Conservation (phyloP, 352 stramenopile species). For the Blastocystis sp. region DNA sequence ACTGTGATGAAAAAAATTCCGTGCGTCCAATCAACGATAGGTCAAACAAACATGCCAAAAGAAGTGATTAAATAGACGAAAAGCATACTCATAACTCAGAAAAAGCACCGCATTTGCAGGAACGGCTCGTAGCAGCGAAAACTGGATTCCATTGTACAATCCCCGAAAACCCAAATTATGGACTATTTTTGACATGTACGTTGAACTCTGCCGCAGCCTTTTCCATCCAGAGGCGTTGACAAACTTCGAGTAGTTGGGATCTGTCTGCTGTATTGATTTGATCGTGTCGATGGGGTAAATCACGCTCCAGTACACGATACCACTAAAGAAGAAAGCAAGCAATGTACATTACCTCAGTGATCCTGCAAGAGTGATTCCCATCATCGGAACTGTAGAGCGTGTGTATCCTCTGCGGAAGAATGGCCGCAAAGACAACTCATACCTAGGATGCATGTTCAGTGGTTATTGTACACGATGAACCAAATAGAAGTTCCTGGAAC, state of each 20-base stretch:
- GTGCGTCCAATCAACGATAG: neutral
- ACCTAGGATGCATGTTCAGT: neutral
- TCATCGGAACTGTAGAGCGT: neutral
- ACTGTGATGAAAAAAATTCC: neutral
- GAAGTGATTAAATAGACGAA: neutral
- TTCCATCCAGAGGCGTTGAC: neutral
- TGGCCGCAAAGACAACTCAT: neutral
- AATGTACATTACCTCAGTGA: neutral
- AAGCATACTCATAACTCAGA: slow-evolving; percentile 32
- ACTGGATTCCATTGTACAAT: slow-evolving; percentile 12
- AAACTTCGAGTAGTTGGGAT: neutral
- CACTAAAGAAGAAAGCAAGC: neutral
- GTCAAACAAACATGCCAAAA: neutral
- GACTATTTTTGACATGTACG: too few relatives aligned
- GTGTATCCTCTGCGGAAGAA: neutral
- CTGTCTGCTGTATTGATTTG: slow-evolving; percentile 51
- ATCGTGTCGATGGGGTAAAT: slow-evolving; percentile 58
- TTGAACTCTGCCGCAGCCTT: neutral
- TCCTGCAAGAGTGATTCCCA: neutral
- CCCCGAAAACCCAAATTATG: neutral
- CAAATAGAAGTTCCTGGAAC: slow-evolving; percentile 22
- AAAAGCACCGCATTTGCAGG: slow-evolving; percentile 56
- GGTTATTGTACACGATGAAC: neutral
- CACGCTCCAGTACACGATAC: neutral
- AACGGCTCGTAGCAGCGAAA: slow-evolving; percentile 23